Evolutionary conservation across 2,329 filamentous ascomycete genomes (phyloP).

Genomic region (Claviceps lovelessii): DNA sequence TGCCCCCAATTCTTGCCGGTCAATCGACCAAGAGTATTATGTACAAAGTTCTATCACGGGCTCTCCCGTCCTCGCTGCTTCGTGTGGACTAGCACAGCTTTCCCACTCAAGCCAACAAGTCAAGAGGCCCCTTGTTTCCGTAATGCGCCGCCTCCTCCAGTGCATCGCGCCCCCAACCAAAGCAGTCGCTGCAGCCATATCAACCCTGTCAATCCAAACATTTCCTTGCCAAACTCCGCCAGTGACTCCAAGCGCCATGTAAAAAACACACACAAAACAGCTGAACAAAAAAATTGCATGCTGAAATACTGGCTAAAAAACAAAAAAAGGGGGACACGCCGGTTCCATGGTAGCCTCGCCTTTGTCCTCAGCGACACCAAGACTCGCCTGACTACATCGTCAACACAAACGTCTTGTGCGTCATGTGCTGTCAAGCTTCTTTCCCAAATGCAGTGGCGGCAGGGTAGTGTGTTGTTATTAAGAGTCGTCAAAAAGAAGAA

Average conservation of each 20-base stretch:
- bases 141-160: conserved; percentile 2
- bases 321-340: conserved; percentile 16
- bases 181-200: conserved; percentile 16
- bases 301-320: conserved; percentile 21
- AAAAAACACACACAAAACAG: conserved; percentile 16
- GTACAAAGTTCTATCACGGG: conserved; percentile 24
- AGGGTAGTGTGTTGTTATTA: conserved; percentile 14
- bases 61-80: conserved; percentile 5
- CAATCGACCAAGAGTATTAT: conserved; percentile 26
- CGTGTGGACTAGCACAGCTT: conserved; percentile 5
- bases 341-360: background rate
- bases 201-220: conserved; percentile 21
- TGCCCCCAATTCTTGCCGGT: conserved; percentile 15
- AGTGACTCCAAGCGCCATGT: conserved; percentile 28
- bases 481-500: conserved; percentile 18
- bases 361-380: background rate
- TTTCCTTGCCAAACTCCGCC: conserved; percentile 20
- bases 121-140: conserved; percentile 2
- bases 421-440: background rate
- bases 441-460: background rate
- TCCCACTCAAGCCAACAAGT: background rate
- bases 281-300: conserved; percentile 18
- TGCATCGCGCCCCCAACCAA: conserved; percentile 1
- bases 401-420: background rate
- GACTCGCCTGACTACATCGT: background rate